phyloP scores from a whole-genome alignment of 305 asterid genomes.

The Lippia alba region DNA sequence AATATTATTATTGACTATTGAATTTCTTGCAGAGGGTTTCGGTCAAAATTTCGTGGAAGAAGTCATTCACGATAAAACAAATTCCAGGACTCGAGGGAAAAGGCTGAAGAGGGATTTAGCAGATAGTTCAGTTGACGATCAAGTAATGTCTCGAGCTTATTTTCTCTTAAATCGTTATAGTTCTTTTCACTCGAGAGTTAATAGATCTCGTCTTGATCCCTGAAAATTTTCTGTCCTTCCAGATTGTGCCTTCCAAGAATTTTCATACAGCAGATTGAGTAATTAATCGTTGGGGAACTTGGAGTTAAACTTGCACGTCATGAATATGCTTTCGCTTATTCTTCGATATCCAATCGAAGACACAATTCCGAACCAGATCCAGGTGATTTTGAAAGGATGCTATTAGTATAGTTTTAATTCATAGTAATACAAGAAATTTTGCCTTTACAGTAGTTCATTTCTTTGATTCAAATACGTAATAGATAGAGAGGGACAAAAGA shows the following conservation, averaged over 20 bases:
- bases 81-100: conserved; percentile 36
- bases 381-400: conserved; percentile 19
- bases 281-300: conserved; percentile 25
- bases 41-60: conserved; percentile 75
- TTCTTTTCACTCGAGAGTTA: background rate
- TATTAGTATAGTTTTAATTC: conserved; percentile 2
- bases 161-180: conserved; percentile 1
- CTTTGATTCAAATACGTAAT: background rate
- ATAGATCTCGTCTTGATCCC: conserved; percentile 29
- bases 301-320: conserved; percentile 17
- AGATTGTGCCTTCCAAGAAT: conserved; percentile 30
- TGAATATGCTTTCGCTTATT: background rate
- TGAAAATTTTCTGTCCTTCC: conserved; percentile 11
- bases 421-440: background rate
- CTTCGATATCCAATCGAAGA: conserved; percentile 22
- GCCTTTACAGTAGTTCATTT: background rate
- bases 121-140: conserved; percentile 40
- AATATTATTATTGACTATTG: conserved; percentile 15
- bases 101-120: conserved; percentile 47
- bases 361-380: conserved; percentile 26
- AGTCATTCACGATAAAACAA: conserved; percentile 36
- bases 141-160: conserved; percentile 35
- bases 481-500: conserved; percentile 14
- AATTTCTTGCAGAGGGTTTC: conserved; percentile 62
- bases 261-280: conserved; percentile 24